Conservation (phyloP, 345 rosid genomes). For the Eucalyptus pumila region DNA sequence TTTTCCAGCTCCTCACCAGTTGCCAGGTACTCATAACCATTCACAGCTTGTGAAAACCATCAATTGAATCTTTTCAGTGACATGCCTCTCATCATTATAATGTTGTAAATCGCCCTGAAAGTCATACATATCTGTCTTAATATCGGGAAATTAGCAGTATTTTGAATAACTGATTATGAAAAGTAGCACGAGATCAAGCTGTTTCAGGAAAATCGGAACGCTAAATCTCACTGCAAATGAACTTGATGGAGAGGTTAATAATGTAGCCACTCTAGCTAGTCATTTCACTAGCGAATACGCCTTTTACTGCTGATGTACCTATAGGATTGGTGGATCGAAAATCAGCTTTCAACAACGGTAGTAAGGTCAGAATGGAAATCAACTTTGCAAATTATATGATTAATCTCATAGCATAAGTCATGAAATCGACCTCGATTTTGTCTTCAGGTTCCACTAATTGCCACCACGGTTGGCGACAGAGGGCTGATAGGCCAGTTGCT, state of each 20-base stretch:
- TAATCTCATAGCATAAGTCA: not conserved
- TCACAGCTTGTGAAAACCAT: not conserved
- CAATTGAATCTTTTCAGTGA: not conserved
- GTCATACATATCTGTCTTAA: not conserved
- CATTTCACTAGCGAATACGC: not conserved
- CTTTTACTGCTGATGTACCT: not conserved
- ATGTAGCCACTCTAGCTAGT: not conserved
- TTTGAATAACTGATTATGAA: not conserved
- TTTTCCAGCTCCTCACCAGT: not conserved
- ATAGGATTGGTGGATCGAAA: not conserved
- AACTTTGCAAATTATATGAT: not conserved
- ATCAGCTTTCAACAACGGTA: not conserved
- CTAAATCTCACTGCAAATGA: not conserved
- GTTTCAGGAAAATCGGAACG: not conserved
- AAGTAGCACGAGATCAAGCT: not conserved
- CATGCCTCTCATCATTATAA: not conserved
- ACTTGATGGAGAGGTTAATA: not conserved
- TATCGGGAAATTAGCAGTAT: not conserved
- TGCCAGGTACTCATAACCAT: not conserved
- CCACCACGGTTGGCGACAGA: slow-evolving; percentile 37
- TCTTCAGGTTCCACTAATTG: slow-evolving; percentile 25
- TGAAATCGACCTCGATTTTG: not conserved
- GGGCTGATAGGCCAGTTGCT: slow-evolving; percentile 50
- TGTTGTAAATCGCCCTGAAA: not conserved
- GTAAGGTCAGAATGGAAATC: not conserved